These are phyloP conservation scores for Hibiscus tridactylites DNA, from an alignment of 345 rosid species.

Conservation along the genomic window DNA sequence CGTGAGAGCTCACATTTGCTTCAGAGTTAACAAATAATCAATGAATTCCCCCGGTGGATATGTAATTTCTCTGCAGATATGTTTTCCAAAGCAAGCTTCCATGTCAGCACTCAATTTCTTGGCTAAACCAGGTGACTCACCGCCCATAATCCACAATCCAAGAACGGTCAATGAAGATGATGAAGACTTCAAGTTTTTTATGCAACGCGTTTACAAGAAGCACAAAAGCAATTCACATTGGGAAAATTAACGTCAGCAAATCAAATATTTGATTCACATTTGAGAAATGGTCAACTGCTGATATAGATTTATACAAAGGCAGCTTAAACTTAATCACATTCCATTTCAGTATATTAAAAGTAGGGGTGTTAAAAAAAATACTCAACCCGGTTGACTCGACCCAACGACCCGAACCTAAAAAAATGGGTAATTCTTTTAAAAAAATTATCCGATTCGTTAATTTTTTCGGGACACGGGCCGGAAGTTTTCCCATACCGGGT, in stretches of 20 bases:
- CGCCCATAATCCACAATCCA: background rate
- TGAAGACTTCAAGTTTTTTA: background rate
- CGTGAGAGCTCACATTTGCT: slow-evolving; percentile 43
- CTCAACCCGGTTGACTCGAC: too few relatives aligned
- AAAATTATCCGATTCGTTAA: too few relatives aligned
- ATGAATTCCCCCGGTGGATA: background rate
- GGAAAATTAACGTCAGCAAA: background rate
- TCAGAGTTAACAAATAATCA: slow-evolving; percentile 11
- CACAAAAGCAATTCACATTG: background rate
- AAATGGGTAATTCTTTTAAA: too few relatives aligned
- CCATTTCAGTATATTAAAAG: background rate
- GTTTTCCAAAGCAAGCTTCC: background rate
- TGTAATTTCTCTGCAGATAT: background rate
- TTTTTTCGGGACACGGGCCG: too few relatives aligned
- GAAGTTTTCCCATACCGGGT: too few relatives aligned
- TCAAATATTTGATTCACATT: background rate
- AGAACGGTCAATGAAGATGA: background rate
- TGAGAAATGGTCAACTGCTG: slow-evolving; percentile 2
- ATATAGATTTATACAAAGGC: background rate
- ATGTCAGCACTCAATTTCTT: background rate
- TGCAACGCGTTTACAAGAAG: background rate
- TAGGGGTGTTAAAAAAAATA: too few relatives aligned
- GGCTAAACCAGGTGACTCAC: background rate
- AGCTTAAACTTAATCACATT: background rate
- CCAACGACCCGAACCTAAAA: too few relatives aligned